phyloP scores from a whole-genome alignment of 495 filamentous ascomycete genomes.

The Platismatia glauca region DNA sequence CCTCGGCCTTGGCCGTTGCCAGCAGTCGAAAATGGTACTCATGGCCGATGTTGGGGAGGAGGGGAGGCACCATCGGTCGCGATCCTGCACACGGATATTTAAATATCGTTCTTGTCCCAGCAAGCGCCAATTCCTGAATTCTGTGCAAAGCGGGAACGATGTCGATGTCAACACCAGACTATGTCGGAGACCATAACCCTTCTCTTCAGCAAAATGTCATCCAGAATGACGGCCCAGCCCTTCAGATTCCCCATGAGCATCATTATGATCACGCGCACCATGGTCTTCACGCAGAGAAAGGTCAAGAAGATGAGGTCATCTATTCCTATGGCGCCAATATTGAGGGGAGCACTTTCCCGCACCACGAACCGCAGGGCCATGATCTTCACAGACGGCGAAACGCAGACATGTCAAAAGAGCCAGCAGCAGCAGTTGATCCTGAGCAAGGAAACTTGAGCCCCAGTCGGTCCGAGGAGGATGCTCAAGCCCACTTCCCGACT shows the following conservation, averaged over 20 bases:
- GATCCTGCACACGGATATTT: neutral
- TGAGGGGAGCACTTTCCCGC: conserved; percentile 39
- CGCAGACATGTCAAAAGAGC: conserved; percentile 19
- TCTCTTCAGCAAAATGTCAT: conserved; percentile 27
- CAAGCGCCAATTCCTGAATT: neutral
- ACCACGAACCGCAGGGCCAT: conserved; percentile 35
- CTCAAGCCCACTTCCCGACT: conserved; percentile 25
- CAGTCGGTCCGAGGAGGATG: conserved; percentile 25
- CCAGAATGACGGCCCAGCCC: conserved; percentile 34
- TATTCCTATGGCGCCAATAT: conserved; percentile 37
- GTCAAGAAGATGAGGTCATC: conserved; percentile 38
- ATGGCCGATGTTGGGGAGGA: neutral
- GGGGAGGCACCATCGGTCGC: neutral
- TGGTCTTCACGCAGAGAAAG: conserved; percentile 34
- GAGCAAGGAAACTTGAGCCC: conserved; percentile 17
- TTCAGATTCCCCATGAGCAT: conserved; percentile 39
- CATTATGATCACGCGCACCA: conserved; percentile 47
- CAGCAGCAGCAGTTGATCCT: conserved; percentile 24
- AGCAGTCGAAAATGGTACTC: neutral
- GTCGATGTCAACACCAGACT: conserved; percentile 4
- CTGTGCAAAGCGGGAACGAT: neutral
- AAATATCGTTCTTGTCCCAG: neutral
- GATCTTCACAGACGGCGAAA: conserved; percentile 27
- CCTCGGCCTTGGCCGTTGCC: neutral
- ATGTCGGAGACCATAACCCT: conserved; percentile 17